These are phyloP conservation scores for Berberis vulgaris DNA, from an alignment of 164 flowering plant species.

Conservation along the genomic window DNA sequence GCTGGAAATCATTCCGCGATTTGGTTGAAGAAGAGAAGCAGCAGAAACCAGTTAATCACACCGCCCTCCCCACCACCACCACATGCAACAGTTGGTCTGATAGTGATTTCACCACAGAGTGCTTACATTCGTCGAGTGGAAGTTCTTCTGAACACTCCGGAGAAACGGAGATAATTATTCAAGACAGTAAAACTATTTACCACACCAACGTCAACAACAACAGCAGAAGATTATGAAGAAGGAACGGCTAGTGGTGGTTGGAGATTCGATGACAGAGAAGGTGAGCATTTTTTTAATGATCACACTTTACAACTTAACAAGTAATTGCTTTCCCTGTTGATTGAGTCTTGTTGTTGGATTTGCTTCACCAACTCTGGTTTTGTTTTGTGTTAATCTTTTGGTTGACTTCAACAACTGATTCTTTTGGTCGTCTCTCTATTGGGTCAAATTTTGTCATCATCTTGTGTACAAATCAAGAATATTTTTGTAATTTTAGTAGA, in stretches of 20 bases:
- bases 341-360: no score
- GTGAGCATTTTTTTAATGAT: slow-evolving; percentile 15
- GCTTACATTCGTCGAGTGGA: slow-evolving; percentile 20
- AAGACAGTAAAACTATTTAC: slow-evolving; percentile 19
- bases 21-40: slow-evolving; percentile 22
- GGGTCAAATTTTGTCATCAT: no score
- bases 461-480: no score
- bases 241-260: slow-evolving; percentile 22
- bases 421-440: no score
- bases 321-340: no score
- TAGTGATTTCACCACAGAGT: slow-evolving; percentile 31
- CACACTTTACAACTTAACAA: no score
- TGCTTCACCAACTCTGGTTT: no score
- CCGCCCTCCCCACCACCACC: slow-evolving; percentile 18
- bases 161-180: slow-evolving; percentile 25
- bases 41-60: no score
- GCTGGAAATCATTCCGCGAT: slow-evolving; percentile 43
- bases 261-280: slow-evolving; percentile 25
- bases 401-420: no score
- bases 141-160: slow-evolving; percentile 24
- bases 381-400: no score
- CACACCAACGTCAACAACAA: slow-evolving; percentile 7
- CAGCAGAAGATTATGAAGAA: slow-evolving; percentile 10
- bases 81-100: slow-evolving; percentile 32
- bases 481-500: no score